Conservation (phyloP, 495 filamentous ascomycete species). For the Evernia prunastri region DNA sequence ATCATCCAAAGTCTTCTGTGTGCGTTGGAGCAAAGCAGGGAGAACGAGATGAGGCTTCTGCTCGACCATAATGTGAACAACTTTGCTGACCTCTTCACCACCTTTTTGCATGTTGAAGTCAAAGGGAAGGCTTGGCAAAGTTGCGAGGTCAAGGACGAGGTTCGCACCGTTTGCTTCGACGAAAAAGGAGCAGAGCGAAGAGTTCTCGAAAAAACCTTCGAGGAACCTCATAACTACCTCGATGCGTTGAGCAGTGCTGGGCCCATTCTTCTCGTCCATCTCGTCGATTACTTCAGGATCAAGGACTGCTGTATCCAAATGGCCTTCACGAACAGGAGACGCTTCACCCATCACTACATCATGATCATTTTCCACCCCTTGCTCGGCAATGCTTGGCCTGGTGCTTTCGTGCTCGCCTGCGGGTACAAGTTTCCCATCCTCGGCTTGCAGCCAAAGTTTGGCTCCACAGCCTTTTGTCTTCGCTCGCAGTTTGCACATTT, state of each 20-base stretch:
- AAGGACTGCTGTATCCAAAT: conserved; percentile 29
- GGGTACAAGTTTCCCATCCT: conserved; percentile 47
- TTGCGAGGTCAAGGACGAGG: conserved; percentile 74
- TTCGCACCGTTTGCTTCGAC: conserved; percentile 75
- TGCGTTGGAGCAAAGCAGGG: conserved; percentile 68
- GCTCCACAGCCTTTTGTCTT: conserved; percentile 63
- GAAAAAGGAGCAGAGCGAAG: conserved; percentile 65
- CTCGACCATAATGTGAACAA: conserved; percentile 77
- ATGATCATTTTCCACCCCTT: conserved; percentile 10
- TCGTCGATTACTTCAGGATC: conserved; percentile 36
- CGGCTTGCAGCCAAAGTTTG: conserved; percentile 63
- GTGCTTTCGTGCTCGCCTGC: conserved; percentile 36
- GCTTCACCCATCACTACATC: conserved; percentile 27
- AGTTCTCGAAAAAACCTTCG: conserved; percentile 68
- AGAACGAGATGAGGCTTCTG: conserved; percentile 74
- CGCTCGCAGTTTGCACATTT: conserved; percentile 62
- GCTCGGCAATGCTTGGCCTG: conserved; percentile 27
- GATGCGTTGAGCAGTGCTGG: conserved; percentile 61
- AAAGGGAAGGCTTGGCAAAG: conserved; percentile 67
- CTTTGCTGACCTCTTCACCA: conserved; percentile 58
- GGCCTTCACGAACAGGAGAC: neutral
- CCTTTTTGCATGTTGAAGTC: conserved; percentile 64
- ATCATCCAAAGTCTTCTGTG: conserved; percentile 59
- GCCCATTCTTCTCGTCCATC: conserved; percentile 42
- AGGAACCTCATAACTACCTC: conserved; percentile 70